Percentiles rank a stretch among this genome's conserved stretches.
phyloP scores from a whole-genome alignment of 495 filamentous ascomycete species.

The Aspergillus cavernicola region DNA sequence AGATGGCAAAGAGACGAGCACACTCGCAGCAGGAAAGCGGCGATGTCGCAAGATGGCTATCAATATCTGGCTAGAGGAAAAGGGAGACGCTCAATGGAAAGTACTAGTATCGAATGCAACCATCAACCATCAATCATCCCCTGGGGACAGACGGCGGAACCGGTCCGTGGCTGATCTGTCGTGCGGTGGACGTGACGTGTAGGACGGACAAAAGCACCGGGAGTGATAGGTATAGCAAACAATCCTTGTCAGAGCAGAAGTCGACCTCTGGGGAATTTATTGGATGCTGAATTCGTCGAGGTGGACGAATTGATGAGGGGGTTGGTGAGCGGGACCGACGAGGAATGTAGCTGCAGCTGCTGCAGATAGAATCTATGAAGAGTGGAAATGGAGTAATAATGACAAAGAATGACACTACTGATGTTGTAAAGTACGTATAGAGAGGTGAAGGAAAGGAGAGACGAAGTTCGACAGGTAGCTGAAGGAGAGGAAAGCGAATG shows the following conservation, averaged over 20 bases:
- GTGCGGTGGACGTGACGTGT: constrained; percentile 16
- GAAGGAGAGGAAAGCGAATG: not conserved
- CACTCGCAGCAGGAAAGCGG: not conserved
- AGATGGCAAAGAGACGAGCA: not conserved
- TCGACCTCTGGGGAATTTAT: not conserved
- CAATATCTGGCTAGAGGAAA: not conserved
- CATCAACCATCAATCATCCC: constrained; percentile 13
- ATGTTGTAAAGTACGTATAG: not conserved
- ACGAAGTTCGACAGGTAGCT: no score
- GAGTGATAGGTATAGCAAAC: constrained; percentile 7
- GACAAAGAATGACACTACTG: constrained; percentile 16
- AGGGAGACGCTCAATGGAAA: not conserved
- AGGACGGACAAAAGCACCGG: constrained; percentile 7
- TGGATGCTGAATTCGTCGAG: constrained; percentile 12
- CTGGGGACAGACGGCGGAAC: constrained; percentile 3
- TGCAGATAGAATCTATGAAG: constrained; percentile 11
- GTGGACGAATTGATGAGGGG: constrained; percentile 11
- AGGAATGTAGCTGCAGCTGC: constrained; percentile 24
- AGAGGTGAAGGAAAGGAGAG: not conserved
- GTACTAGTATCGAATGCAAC: not conserved
- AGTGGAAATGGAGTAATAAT: no score
- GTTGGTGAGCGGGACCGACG: constrained; percentile 10
- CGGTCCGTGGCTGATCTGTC: constrained; percentile 5
- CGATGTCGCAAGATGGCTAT: not conserved
- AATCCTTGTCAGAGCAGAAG: not conserved